Conservation (phyloP, 345 rosid genomes). For the Salix purpurea region DNA sequence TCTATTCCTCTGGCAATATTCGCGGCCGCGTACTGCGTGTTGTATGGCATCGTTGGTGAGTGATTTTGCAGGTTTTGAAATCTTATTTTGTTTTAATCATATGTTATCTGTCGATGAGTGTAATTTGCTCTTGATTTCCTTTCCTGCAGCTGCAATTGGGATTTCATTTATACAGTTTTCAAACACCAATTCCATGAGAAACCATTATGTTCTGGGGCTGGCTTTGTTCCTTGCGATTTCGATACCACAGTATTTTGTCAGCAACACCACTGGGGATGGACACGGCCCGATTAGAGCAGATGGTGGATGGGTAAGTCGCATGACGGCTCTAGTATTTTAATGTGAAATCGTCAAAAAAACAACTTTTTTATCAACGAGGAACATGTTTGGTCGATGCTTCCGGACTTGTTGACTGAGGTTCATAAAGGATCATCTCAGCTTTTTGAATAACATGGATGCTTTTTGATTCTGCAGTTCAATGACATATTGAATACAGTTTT, state of each 20-base stretch:
- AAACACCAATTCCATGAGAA: conserved; percentile 80
- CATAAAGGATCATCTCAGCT: neutral
- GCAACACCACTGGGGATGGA: conserved; percentile 43
- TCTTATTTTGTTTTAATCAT: neutral
- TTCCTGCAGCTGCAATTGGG: conserved; percentile 65
- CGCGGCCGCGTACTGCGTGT: conserved; percentile 81
- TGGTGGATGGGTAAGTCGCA: conserved; percentile 82
- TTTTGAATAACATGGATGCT: neutral
- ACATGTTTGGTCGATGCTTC: neutral
- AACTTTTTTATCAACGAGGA: neutral
- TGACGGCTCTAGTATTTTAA: neutral
- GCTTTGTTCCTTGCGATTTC: conserved; percentile 85
- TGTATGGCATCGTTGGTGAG: conserved; percentile 92
- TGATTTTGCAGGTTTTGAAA: neutral
- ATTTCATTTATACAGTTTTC: conserved; percentile 85
- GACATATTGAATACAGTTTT: conserved; percentile 81
- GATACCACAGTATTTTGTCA: conserved; percentile 67
- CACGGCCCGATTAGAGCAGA: conserved; percentile 74
- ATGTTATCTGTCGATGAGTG: neutral
- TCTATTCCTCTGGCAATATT: conserved; percentile 93
- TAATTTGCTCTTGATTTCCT: neutral
- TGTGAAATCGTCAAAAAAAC: too few relatives aligned
- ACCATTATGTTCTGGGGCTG: conserved; percentile 76
- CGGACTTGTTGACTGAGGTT: neutral
- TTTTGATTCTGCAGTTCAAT: conserved; percentile 54